Percentiles rank a stretch among this genome's conserved stretches.
phyloP scores from a whole-genome alignment of 441 rosid genomes.

The Erodium texanum region DNA sequence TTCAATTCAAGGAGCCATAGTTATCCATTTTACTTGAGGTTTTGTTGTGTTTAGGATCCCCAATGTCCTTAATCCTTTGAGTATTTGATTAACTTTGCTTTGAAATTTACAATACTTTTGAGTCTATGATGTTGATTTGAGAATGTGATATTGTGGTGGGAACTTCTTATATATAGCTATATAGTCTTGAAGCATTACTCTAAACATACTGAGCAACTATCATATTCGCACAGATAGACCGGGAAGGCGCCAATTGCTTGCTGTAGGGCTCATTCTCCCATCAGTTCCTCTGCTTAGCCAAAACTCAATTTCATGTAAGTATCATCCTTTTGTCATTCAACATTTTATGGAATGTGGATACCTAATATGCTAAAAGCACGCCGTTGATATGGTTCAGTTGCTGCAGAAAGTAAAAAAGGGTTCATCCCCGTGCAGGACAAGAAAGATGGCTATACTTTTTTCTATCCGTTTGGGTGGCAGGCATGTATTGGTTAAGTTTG shows the following conservation, averaged over 20 bases:
- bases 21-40: not conserved
- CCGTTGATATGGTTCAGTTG: constrained; percentile 93
- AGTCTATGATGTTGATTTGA: not conserved
- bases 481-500: constrained; percentile 20
- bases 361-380: constrained; percentile 61
- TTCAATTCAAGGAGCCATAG: not conserved
- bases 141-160: not conserved
- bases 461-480: constrained; percentile 93
- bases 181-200: not conserved
- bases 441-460: constrained; percentile 69
- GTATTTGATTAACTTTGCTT: not conserved
- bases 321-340: constrained; percentile 11
- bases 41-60: not conserved
- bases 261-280: constrained; percentile 44
- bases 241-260: constrained; percentile 52
- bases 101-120: not conserved
- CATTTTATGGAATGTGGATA: constrained; percentile 21
- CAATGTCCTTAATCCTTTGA: not conserved
- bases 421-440: constrained; percentile 51
- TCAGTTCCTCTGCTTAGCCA: constrained; percentile 41
- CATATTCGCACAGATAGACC: constrained; percentile 31
- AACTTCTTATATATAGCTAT: not conserved
- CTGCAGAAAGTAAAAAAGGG: constrained; percentile 85
- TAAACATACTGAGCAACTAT: not conserved
- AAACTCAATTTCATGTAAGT: constrained; percentile 58